Evolutionary conservation across 2,329 filamentous ascomycete genomes (phyloP).

Genomic region (Elsinoe arachidis): DNA sequence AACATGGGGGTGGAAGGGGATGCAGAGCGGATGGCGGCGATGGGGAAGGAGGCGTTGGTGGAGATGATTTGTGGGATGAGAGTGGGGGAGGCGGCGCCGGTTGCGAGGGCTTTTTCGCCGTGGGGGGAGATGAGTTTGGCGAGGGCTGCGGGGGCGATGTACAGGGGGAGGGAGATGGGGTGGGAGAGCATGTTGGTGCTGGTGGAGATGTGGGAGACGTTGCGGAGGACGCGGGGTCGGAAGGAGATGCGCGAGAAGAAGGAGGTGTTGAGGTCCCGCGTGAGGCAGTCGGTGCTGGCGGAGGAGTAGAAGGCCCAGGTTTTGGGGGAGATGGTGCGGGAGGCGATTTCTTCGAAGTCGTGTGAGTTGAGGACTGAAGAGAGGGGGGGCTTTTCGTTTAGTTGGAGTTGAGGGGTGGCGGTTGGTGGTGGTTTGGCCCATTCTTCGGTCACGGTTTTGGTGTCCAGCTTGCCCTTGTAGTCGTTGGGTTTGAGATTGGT

Average conservation of each 20-base stretch:
- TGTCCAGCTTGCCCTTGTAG: slow-evolving; percentile 29
- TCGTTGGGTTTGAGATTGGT: slow-evolving; percentile 36
- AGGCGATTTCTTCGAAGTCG: slow-evolving; percentile 37
- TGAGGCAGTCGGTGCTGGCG: slow-evolving; percentile 43
- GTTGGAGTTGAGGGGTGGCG: slow-evolving; percentile 23
- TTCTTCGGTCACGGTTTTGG: slow-evolving; percentile 20
- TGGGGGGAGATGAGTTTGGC: slow-evolving; percentile 30
- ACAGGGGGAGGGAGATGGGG: slow-evolving; percentile 28
- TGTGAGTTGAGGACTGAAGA: slow-evolving; percentile 40
- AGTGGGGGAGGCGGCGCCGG: slow-evolving; percentile 20
- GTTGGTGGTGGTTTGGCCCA: slow-evolving; percentile 25
- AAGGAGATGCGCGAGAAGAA: slow-evolving; percentile 40
- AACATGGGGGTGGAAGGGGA: slow-evolving; percentile 34
- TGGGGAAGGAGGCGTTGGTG: slow-evolving; percentile 27
- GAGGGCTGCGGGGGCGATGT: slow-evolving; percentile 31
- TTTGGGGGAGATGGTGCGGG: slow-evolving; percentile 29
- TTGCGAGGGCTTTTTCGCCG: slow-evolving; percentile 31
- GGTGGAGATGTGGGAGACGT: slow-evolving; percentile 31
- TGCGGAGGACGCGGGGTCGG: slow-evolving; percentile 38
- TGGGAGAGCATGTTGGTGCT: slow-evolving; percentile 28
- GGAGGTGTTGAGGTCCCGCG: slow-evolving; percentile 35
- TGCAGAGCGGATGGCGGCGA: slow-evolving; percentile 25
- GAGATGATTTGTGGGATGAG: slow-evolving; percentile 24
- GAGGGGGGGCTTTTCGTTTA: slow-evolving; percentile 36
- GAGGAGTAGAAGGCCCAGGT: slow-evolving; percentile 42